Base-by-base conservation (phyloP, 2,329 filamentous ascomycete genomes). In the Trichoderma oligosporum region DNA sequence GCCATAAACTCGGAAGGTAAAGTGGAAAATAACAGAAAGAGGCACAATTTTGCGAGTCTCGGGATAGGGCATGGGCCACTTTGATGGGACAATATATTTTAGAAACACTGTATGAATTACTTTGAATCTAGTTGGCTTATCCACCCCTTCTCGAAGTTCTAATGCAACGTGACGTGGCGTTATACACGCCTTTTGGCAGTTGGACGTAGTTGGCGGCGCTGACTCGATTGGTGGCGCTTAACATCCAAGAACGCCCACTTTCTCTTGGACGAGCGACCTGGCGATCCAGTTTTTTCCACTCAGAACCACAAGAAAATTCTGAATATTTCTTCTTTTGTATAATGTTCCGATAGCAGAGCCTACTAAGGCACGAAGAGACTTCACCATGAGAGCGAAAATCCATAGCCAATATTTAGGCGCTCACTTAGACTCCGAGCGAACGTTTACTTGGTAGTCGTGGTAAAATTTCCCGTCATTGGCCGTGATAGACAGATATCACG, bases 121-220 rank as follows among this genome's bases (percentile, higher is more conserved):
- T 39, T 27, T 18, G 29, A 53, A 25, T 27, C 49, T 4, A 14
- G 8, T 36, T 12, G n/a, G 41, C n/a, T 18, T 27, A 42, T 38
- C 52, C 52, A 45, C 29, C 31, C 16, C 33, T 55, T 46, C 52
- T 55, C 22, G 52, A 55, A 55, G 12, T 12, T 22, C 24, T 29
- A 7, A 55, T 42, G 38, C 22, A 33, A 46, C 31, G 41, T 38
- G 41, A 55, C 22, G 52, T 31, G 52, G 52, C 52, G 52, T 55
- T 46, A 12, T 29, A 22, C 24, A 9, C 12, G 24, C 22, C 6
- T 24, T 27, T 25, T 55, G 31, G 14, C 41, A 29, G 24, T 22
- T 27, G 12, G 16, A 46, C 16, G 7, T 38, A 24, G 45, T 4
- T 54, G 33, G 52, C 46, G 41, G 52, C 41, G 5, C 41, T 22